A percentile compares a stretch with the other conserved stretches of the same genome.
These are phyloP conservation scores for Rhexocercosporidium sp. DNA, from an alignment of 2,329 filamentous ascomycete species.

Conservation along the genomic window DNA sequence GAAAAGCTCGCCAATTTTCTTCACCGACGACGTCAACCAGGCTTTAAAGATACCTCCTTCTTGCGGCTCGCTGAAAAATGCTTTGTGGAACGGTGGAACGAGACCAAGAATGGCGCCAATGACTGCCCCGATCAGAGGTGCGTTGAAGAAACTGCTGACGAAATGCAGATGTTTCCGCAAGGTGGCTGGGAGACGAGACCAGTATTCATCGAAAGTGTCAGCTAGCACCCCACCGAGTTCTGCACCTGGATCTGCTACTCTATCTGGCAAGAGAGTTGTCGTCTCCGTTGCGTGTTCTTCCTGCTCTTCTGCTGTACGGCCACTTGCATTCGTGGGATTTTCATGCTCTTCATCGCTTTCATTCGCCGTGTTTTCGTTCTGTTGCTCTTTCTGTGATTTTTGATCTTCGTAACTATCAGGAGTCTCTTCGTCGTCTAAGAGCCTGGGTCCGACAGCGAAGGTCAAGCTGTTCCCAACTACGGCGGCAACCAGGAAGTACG, in stretches of 20 bases:
- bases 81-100: slow-evolving; percentile 59
- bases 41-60: slow-evolving; percentile 68
- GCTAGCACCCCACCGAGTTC: background rate
- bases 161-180: slow-evolving; percentile 41
- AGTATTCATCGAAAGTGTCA: slow-evolving; percentile 12
- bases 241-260: slow-evolving; percentile 13
- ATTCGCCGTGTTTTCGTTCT: slow-evolving; percentile 21
- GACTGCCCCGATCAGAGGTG: slow-evolving; percentile 63
- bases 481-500: slow-evolving; percentile 68
- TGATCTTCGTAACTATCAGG: slow-evolving; percentile 29
- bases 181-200: slow-evolving; percentile 30
- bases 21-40: slow-evolving; percentile 66
- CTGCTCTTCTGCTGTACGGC: slow-evolving; percentile 34
- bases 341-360: slow-evolving; percentile 37
- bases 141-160: slow-evolving; percentile 57
- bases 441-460: slow-evolving; percentile 63
- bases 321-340: slow-evolving; percentile 34
- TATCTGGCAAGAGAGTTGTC: slow-evolving; percentile 30
- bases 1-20: slow-evolving; percentile 67
- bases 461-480: slow-evolving; percentile 67
- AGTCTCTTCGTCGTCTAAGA: slow-evolving; percentile 51
- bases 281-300: slow-evolving; percentile 32
- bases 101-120: slow-evolving; percentile 64
- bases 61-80: slow-evolving; percentile 62
- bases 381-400: slow-evolving; percentile 28